Evolutionary conservation across 495 filamentous ascomycete genomes (phyloP).

Genomic region (Aspergillus bridgeri): DNA sequence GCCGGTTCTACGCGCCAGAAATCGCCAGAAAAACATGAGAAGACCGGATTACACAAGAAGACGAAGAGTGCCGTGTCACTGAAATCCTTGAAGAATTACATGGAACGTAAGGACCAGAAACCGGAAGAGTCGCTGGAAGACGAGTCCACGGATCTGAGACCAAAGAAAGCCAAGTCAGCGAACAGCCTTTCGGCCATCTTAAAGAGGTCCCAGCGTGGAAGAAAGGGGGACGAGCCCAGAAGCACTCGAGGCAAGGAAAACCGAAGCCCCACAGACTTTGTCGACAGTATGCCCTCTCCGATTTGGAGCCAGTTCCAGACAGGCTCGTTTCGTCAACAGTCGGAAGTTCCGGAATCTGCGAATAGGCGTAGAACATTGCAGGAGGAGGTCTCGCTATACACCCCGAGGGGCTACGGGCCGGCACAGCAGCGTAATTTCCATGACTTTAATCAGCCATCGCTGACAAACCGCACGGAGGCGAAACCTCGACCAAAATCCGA

Average conservation of each 20-base stretch:
- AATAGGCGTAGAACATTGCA: slow-evolving; percentile 44
- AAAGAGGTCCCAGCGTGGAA: slow-evolving; percentile 42
- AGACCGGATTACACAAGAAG: slow-evolving; percentile 53
- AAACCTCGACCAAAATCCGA: slow-evolving; percentile 55
- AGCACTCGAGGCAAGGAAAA: slow-evolving; percentile 71
- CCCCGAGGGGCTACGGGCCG: slow-evolving; percentile 57
- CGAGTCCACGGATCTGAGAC: slow-evolving; percentile 43
- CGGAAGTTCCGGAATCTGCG: slow-evolving; percentile 31
- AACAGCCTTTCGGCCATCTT: slow-evolving; percentile 66
- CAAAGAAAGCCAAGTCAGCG: slow-evolving; percentile 81
- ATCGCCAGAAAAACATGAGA: slow-evolving; percentile 27
- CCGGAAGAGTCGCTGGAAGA: slow-evolving; percentile 36
- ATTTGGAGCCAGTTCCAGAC: slow-evolving; percentile 72
- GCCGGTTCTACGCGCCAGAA: slow-evolving; percentile 17
- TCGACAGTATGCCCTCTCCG: slow-evolving; percentile 57
- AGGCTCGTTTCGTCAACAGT: slow-evolving; percentile 40
- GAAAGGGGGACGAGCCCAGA: slow-evolving; percentile 45
- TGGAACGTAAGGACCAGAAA: slow-evolving; percentile 51
- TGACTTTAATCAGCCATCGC: slow-evolving; percentile 53
- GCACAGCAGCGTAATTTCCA: slow-evolving; percentile 64
- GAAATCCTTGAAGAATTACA: slow-evolving; percentile 55
- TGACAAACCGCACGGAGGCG: slow-evolving; percentile 35
- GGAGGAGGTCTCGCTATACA: slow-evolving; percentile 61
- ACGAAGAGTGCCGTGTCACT: slow-evolving; percentile 65
- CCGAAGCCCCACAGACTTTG: slow-evolving; percentile 48